Conservation (phyloP, 805 yeast genomes). For the Lachancea waltii region DNA sequence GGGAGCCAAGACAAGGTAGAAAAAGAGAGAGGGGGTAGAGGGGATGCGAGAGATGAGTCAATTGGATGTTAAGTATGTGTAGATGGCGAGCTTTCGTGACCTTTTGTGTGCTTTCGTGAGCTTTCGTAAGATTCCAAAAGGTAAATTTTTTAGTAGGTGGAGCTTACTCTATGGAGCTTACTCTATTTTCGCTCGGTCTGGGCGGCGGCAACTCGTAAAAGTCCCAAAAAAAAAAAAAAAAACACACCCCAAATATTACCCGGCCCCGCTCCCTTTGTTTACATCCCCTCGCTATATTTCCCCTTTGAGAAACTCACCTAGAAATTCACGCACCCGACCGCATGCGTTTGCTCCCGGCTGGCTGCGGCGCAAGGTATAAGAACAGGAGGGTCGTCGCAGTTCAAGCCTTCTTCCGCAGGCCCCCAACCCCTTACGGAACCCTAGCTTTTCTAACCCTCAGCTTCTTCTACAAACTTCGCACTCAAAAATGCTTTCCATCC, state of each 20-base stretch:
- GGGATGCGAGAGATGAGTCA: not conserved
- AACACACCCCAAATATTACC: no score
- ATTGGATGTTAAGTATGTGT: not conserved
- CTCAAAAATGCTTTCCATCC: slow-evolving; percentile 50
- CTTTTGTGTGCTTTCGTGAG: no score
- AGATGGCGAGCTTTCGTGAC: not conserved
- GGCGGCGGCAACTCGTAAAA: no score
- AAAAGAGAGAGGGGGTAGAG: not conserved
- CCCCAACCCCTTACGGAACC: not conserved
- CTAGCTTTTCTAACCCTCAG: not conserved
- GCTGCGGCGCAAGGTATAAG: not conserved
- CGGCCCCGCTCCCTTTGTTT: not conserved
- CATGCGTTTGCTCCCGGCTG: not conserved
- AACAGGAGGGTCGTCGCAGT: not conserved
- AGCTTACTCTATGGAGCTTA: no score
- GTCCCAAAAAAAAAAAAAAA: no score
- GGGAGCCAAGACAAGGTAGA: not conserved
- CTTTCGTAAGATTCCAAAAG: no score
- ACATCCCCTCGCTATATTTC: not conserved
- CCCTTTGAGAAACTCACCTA: not conserved
- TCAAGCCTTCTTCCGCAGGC: not conserved
- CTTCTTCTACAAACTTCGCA: not conserved
- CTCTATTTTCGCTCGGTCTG: no score
- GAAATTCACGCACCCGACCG: not conserved
- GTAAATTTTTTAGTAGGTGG: no score